Conservation (phyloP, 1,284 basidiomycete species). For the Rhodotorula glutinis region DNA sequence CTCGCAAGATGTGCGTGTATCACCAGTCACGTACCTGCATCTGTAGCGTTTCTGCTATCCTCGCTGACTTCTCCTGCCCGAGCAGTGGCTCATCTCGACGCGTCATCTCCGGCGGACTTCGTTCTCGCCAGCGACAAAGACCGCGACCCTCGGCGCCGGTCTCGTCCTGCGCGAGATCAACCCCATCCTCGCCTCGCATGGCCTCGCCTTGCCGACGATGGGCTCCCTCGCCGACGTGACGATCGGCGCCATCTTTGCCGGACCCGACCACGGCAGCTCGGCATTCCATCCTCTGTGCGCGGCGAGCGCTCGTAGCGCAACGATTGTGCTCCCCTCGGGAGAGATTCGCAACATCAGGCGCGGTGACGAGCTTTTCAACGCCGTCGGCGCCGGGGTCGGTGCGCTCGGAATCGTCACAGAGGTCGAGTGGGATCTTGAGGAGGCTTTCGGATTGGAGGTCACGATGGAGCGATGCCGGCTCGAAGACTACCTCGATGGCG, state of each 20-base stretch:
- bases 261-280: constrained; percentile 5
- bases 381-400: neutral
- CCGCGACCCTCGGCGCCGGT: constrained; percentile 4
- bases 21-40: too few relatives aligned
- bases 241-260: constrained; percentile 7
- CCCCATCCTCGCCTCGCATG: constrained; percentile 3
- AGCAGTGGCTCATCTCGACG: constrained; percentile 14
- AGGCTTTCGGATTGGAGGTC: constrained; percentile 13
- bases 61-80: neutral
- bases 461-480: constrained; percentile 4
- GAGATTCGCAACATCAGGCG: neutral
- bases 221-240: constrained; percentile 5
- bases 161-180: neutral
- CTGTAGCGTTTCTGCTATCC: neutral
- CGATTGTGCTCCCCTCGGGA: neutral
- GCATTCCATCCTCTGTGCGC: neutral
- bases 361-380: constrained; percentile 10
- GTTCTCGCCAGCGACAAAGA: neutral
- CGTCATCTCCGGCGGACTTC: neutral
- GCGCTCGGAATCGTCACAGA: constrained; percentile 2
- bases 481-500: constrained; percentile 3
- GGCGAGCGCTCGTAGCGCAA: neutral
- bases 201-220: neutral
- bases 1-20: neutral
- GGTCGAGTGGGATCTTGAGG: constrained; percentile 8